These are phyloP conservation scores for Teratosphaeria zuluensis DNA, from an alignment of 2,329 filamentous ascomycete genomes.

Conservation along the genomic window DNA sequence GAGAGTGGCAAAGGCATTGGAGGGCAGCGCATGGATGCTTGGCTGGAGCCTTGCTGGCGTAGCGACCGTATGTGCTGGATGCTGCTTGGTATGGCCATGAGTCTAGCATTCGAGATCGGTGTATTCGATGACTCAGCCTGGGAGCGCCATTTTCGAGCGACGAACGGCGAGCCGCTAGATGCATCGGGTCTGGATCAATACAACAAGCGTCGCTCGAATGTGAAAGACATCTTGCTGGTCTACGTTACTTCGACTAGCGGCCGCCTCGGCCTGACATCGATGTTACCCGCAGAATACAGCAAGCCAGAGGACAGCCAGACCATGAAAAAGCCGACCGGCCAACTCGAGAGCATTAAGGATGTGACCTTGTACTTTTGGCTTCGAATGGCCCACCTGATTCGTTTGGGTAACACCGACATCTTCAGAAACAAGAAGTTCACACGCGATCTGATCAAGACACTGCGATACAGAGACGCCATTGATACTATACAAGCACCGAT, in stretches of 20 bases:
- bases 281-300: conserved; percentile 56
- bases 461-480: conserved; percentile 71
- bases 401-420: conserved; percentile 76
- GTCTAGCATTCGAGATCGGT: conserved; percentile 83
- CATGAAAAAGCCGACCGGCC: conserved; percentile 15
- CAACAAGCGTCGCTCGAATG: conserved; percentile 65
- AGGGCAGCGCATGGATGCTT: conserved; percentile 80
- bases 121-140: conserved; percentile 81
- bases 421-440: conserved; percentile 84
- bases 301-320: conserved; percentile 27
- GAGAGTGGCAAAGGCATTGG: conserved; percentile 53
- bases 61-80: conserved; percentile 95
- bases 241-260: conserved; percentile 93
- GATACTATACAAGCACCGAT: conserved; percentile 73
- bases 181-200: conserved; percentile 61
- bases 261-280: conserved; percentile 82
- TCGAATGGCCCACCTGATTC: conserved; percentile 85
- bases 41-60: conserved; percentile 92
- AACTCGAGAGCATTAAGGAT: conserved; percentile 36
- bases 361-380: conserved; percentile 76
- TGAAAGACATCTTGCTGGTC: conserved; percentile 77
- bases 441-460: conserved; percentile 76
- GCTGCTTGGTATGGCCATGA: conserved; percentile 82
- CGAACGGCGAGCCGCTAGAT: conserved; percentile 25
- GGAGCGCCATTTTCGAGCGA: conserved; percentile 42